Conservation (phyloP, 192 early-diverging fungal species). For the Haplosporangium gracile region DNA sequence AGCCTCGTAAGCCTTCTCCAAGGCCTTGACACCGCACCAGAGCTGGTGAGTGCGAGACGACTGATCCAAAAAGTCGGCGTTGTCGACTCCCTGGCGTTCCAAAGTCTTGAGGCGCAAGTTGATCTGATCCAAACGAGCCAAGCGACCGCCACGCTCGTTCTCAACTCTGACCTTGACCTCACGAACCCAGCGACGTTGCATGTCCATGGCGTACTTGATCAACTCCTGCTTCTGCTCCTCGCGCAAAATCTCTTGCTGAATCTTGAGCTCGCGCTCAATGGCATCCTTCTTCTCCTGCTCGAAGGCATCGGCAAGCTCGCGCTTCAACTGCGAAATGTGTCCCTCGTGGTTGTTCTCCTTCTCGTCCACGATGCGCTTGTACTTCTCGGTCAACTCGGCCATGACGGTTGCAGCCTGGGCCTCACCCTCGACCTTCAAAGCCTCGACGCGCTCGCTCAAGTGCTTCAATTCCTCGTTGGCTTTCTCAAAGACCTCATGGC, state of each 20-base stretch:
- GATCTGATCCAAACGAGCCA: slow-evolving; percentile 89
- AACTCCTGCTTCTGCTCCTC: slow-evolving; percentile 74
- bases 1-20: slow-evolving; percentile 68
- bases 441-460: slow-evolving; percentile 63
- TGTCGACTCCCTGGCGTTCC: slow-evolving; percentile 73
- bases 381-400: slow-evolving; percentile 56
- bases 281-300: slow-evolving; percentile 54
- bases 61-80: slow-evolving; percentile 75
- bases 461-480: slow-evolving; percentile 66
- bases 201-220: slow-evolving; percentile 71
- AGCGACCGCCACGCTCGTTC: slow-evolving; percentile 88
- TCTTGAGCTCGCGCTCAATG: slow-evolving; percentile 61
- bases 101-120: slow-evolving; percentile 82
- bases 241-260: slow-evolving; percentile 43
- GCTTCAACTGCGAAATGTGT: slow-evolving; percentile 71
- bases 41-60: slow-evolving; percentile 73
- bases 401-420: slow-evolving; percentile 49
- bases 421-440: slow-evolving; percentile 58
- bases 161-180: slow-evolving; percentile 88
- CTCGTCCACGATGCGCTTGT: slow-evolving; percentile 59
- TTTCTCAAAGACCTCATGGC: slow-evolving; percentile 71
- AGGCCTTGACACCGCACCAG: slow-evolving; percentile 73
- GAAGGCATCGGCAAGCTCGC: slow-evolving; percentile 64
- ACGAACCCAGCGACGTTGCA: slow-evolving; percentile 84
- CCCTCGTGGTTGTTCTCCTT: slow-evolving; percentile 66